Base-by-base conservation (phyloP, 1,284 basidiomycete genomes). In the Volvariella volvacea region DNA sequence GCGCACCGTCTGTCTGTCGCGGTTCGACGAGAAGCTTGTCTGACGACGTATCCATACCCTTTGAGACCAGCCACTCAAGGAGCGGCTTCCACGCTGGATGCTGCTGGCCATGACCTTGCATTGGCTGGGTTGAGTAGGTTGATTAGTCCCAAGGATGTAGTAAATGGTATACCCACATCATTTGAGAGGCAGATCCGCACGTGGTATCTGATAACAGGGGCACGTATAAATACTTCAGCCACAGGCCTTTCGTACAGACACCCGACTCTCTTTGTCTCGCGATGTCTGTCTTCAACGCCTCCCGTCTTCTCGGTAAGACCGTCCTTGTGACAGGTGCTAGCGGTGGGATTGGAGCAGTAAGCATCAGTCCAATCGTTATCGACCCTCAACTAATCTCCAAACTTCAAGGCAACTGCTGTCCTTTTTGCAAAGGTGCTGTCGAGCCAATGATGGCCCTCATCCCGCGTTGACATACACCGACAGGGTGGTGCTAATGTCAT, bases 251-350 rank as follows among this genome's bases (percentile, higher is more conserved):
- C n/a, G n/a, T n/a, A n/a, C n/a, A n/a, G n/a, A n/a, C n/a, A n/a
- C n/a, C n/a, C n/a, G n/a, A 28, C 25, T 28, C 25, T 28, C 12
- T 12, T 28, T 28, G 12, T 12, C 25, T 28, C 49, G 58, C 55
- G 58, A 87, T 88, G 85, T 83, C 84, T 37, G 65, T 90, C 45
- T 91, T 91, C 74, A 85, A 85, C 59, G 69, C 83, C 32, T 76
- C 83, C 44, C 78, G 85, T 52, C 66, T 94, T 31, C 62, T 86
- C 42, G 84, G 85, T 60, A 92, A 93, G 68, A 92, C 82, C 9
- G 85, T 94, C 48, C 74, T 95, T 43, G 72, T 94, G 48, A 93
- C 91, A 10, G 91, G 91, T 16, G 88, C 90, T 4, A 88, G 85
- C 55, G 78, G 82, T 36, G 89, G 88, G 25, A 92, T 92, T 49